phyloP scores from a whole-genome alignment of 805 yeast genomes.

The Candida pseudoglaebosa region DNA sequence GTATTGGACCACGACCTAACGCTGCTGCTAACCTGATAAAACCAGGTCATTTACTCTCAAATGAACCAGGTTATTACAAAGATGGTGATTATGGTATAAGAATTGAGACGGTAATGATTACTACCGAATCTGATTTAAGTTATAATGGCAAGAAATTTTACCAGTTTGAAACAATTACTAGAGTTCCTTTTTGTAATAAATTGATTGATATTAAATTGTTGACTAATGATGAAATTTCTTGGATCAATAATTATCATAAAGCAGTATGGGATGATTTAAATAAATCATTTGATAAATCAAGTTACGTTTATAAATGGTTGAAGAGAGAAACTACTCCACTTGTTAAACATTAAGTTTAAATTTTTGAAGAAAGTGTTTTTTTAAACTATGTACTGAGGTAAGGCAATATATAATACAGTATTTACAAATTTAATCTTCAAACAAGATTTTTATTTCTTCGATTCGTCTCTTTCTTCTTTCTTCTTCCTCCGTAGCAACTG shows the following conservation, averaged over 20 bases:
- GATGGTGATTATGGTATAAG: constrained; percentile 59
- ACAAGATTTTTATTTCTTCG: constrained; percentile 67
- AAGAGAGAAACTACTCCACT: constrained; percentile 42
- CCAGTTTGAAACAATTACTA: constrained; percentile 78
- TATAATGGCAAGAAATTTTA: constrained; percentile 57
- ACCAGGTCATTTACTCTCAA: constrained; percentile 53
- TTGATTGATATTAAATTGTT: constrained; percentile 63
- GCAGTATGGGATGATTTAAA: constrained; percentile 50
- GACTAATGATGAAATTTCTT: constrained; percentile 54
- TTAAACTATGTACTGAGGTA: not conserved
- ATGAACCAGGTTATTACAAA: constrained; percentile 63
- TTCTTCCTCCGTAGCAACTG: constrained; percentile 70
- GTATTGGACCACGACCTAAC: constrained; percentile 53
- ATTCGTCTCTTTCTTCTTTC: constrained; percentile 65
- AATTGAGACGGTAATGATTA: constrained; percentile 49
- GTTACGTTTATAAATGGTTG: constrained; percentile 46
- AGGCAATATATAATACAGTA: not conserved
- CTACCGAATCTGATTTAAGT: constrained; percentile 35
- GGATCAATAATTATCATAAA: constrained; percentile 68
- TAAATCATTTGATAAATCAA: constrained; percentile 31
- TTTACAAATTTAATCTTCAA: constrained; percentile 37
- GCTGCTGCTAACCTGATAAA: constrained; percentile 42
- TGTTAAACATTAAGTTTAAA: not conserved
- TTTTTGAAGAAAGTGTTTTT: not conserved
- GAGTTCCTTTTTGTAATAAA: constrained; percentile 73